These are phyloP conservation scores for Zopfia rhizophila DNA, from an alignment of 2,329 filamentous ascomycete species.

Conservation along the genomic window DNA sequence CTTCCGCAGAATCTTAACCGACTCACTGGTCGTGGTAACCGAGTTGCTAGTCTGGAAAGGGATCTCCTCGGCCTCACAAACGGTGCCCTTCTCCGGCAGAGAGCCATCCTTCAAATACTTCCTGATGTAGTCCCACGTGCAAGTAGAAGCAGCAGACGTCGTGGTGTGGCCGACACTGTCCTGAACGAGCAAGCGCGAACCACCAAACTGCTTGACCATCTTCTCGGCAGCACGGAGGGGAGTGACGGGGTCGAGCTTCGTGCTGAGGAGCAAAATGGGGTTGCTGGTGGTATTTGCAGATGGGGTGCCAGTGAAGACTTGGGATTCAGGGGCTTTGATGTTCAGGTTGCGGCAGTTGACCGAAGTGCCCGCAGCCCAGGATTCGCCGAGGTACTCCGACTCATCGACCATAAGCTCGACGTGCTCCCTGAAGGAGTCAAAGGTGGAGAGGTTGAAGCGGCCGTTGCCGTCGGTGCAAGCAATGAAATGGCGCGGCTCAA, in stretches of 20 bases:
- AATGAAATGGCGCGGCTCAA: slow-evolving; percentile 23
- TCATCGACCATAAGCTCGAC: slow-evolving; percentile 8
- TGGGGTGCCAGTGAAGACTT: slow-evolving; percentile 20
- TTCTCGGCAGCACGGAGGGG: slow-evolving; percentile 22
- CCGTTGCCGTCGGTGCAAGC: slow-evolving; percentile 25
- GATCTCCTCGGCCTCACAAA: slow-evolving; percentile 15
- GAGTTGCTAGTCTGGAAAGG: slow-evolving; percentile 16
- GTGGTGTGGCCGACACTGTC: slow-evolving; percentile 21
- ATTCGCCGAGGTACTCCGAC: slow-evolving; percentile 23
- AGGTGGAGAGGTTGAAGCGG: slow-evolving; percentile 20
- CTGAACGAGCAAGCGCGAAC: slow-evolving; percentile 22
- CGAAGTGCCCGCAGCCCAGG: slow-evolving; percentile 18
- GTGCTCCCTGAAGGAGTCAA: slow-evolving; percentile 12
- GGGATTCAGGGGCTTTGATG: slow-evolving; percentile 17
- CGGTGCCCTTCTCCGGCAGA: slow-evolving; percentile 18
- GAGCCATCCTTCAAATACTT: slow-evolving; percentile 20
- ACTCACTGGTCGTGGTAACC: too few species aligned
- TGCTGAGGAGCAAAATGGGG: slow-evolving; percentile 26
- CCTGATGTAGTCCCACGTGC: slow-evolving; percentile 17
- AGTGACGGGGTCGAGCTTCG: slow-evolving; percentile 23
- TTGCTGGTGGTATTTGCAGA: slow-evolving; percentile 15
- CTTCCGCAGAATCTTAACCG: too few species aligned
- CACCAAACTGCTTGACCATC: slow-evolving; percentile 23
- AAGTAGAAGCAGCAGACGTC: slow-evolving; percentile 7
- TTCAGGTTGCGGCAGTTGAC: slow-evolving; percentile 18